Base-by-base conservation (phyloP, 2,329 filamentous ascomycete species). In the Botrytis squamosa region DNA sequence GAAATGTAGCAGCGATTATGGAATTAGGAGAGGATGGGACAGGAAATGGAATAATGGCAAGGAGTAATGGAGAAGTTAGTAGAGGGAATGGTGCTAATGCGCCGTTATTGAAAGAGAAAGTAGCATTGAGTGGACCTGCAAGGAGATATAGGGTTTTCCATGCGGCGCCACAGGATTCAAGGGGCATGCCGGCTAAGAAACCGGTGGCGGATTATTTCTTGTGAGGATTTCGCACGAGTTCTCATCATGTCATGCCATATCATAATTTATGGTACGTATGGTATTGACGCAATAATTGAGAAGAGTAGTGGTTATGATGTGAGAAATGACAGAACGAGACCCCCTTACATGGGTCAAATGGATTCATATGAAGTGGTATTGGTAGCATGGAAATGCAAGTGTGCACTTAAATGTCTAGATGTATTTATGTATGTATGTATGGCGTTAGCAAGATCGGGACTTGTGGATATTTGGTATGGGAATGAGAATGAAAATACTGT, bases 171-270 rank as follows among this genome's bases (percentile, higher is more conserved):
- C 96, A 99, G 84, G 96, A 98, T 82, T 94, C 92, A 2, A 88
- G 96, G 79, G 96, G 96, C 7, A 99, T 99, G 96, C 96, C 96
- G 74, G 96, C 96, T 4, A 99, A 99, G 88, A 98, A 98, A 84
- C 96, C 96, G 4, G 94, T 97, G 71, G 94, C 94, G 22, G 95
- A 98, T 84, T 99, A 98, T 85, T 99, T 99, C 83, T 85, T 99
- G 83, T 91, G 49, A 73, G 52, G n/a, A 6, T 57, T n/a, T 29
- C 12, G 3, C 14, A 16, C 12, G 14, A 18, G 52, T n/a, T 55
- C 12, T 55, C 12, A 16, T 29, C 12, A 29, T n/a, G 14, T 29
- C 14, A 57, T 18, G 12, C 5, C 49, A 52, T 52, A 52, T 52
- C 49, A 16, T 16, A 52, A n/a, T 5, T 52, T n/a, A 16, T n/a